Evolutionary conservation across 345 rosid genomes (phyloP).

Genomic region (Nasturtium officinale): DNA sequence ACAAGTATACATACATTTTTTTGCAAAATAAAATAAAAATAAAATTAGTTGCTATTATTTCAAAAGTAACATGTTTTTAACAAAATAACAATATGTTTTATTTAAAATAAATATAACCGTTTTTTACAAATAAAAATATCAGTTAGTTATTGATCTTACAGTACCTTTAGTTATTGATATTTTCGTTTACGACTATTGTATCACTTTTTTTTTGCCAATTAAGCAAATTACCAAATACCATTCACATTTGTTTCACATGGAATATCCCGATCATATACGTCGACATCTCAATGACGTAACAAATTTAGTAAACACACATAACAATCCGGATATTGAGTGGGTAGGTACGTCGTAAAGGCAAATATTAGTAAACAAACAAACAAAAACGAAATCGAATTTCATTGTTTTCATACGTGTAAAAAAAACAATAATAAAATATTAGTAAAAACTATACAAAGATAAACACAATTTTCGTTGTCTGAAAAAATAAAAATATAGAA

Average conservation of each 20-base stretch:
- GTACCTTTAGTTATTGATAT: not conserved
- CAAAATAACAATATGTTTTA: not conserved
- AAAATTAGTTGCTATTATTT: not conserved
- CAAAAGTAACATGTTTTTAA: not conserved
- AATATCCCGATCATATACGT: constrained; percentile 9
- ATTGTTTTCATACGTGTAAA: not conserved
- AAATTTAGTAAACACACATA: not conserved
- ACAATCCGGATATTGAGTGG: not conserved
- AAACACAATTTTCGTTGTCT: not conserved
- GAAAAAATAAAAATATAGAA: not conserved
- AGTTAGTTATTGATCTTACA: not conserved
- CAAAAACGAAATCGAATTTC: not conserved
- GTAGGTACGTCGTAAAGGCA: not conserved
- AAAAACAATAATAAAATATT: not conserved
- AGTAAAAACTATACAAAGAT: not conserved
- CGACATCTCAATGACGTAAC: constrained; percentile 16
- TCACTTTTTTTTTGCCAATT: not conserved
- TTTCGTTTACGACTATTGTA: not conserved
- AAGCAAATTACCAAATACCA: not conserved
- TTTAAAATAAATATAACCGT: no score
- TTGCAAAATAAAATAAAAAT: not conserved
- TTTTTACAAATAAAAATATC: no score
- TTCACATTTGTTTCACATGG: not conserved
- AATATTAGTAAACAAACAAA: not conserved
- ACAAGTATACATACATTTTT: not conserved